Evolutionary conservation across 2,329 filamentous ascomycete genomes (phyloP).

Genomic region (Aspergillus awamori): DNA sequence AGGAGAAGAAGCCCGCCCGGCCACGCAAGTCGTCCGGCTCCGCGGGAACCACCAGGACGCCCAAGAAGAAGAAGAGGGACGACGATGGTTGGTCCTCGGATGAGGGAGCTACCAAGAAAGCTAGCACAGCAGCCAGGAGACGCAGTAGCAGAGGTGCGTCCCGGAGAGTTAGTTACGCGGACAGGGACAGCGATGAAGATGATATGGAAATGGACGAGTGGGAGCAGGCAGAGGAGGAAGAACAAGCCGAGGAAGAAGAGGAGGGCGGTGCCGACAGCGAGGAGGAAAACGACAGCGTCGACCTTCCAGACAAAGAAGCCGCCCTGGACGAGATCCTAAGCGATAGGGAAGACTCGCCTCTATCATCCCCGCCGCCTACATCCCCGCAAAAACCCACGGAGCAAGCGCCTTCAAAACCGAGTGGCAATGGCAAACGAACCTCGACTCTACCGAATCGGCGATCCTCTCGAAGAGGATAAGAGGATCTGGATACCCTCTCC

Average conservation of each 20-base stretch:
- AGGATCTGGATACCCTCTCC: background rate
- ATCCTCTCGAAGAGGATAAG: constrained; percentile 24
- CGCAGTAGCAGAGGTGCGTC: constrained; percentile 43
- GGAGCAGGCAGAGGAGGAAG: constrained; percentile 25
- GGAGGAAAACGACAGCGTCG: constrained; percentile 19
- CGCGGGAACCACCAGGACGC: constrained; percentile 32
- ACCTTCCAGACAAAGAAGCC: constrained; percentile 8
- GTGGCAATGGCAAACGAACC: constrained; percentile 18
- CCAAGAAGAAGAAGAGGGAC: constrained; percentile 43
- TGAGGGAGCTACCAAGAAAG: constrained; percentile 43
- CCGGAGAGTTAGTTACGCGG: constrained; percentile 46
- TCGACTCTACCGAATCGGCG: constrained; percentile 23
- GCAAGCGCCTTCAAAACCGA: background rate
- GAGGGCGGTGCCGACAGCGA: constrained; percentile 25
- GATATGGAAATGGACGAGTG: constrained; percentile 47
- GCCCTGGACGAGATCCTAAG: constrained; percentile 1
- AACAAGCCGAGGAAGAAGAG: constrained; percentile 30
- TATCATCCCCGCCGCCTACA: constrained; percentile 14
- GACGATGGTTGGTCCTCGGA: constrained; percentile 47
- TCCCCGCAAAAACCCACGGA: constrained; percentile 15
- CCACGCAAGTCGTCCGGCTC: constrained; percentile 41
- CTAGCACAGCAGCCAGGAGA: constrained; percentile 34
- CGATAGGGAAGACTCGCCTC: constrained; percentile 10
- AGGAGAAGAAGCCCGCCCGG: constrained; percentile 34
- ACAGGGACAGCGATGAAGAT: constrained; percentile 49